phyloP scores from a whole-genome alignment of 2,329 filamentous ascomycete species.

The Seiridium cupressi region DNA sequence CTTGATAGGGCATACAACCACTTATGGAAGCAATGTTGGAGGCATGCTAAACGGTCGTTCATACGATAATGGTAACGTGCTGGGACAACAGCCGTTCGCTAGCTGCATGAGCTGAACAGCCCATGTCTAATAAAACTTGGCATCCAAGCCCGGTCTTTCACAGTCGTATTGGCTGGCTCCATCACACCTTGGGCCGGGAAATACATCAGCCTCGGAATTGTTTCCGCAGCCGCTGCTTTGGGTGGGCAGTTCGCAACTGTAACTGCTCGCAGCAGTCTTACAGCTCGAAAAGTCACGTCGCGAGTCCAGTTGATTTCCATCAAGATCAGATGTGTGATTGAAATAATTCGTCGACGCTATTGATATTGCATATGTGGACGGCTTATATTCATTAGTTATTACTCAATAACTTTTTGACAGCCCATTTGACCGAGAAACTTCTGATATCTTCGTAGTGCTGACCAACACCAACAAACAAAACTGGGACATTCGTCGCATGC shows the following conservation, averaged over 20 bases:
- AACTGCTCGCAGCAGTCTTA: background rate
- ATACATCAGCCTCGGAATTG: background rate
- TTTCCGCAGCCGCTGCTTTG: background rate
- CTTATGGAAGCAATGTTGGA: background rate
- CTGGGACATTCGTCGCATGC: slow-evolving; percentile 93
- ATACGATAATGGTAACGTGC: background rate
- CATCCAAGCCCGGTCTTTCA: background rate
- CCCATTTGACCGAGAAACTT: slow-evolving; percentile 69
- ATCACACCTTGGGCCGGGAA: background rate
- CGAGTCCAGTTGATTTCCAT: no score
- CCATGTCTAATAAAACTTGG: background rate
- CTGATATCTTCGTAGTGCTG: slow-evolving; percentile 69
- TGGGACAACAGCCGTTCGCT: background rate
- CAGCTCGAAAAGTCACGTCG: no score
- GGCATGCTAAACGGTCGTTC: background rate
- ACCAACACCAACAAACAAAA: slow-evolving; percentile 81
- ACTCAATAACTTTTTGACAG: slow-evolving; percentile 63
- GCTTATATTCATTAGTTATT: slow-evolving; percentile 32
- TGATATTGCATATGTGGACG: background rate
- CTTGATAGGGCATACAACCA: background rate
- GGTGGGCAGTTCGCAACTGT: background rate
- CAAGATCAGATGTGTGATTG: no score
- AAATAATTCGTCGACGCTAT: background rate
- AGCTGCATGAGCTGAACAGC: slow-evolving; percentile 1
- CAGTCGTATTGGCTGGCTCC: background rate